phyloP scores from a whole-genome alignment of 257 asterid genomes.

The Nicotiana sylvestris region DNA sequence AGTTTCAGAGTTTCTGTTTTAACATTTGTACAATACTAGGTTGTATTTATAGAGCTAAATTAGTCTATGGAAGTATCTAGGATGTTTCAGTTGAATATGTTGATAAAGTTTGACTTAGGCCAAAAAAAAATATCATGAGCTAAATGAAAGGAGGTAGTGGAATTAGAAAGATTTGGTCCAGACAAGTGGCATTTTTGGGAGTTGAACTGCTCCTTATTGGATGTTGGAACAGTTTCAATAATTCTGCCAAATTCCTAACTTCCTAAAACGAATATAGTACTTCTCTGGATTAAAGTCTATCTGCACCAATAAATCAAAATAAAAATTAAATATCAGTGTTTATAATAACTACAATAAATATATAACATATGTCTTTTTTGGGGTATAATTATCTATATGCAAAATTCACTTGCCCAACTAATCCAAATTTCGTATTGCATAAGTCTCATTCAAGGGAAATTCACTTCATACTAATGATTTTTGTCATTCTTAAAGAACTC shows the following conservation, averaged over 20 bases:
- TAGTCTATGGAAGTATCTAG: neutral
- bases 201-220: conserved; percentile 7
- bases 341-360: too few species aligned
- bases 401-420: too few species aligned
- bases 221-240: conserved; percentile 1
- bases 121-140: neutral
- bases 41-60: conserved; percentile 3
- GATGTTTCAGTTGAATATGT: neutral
- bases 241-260: neutral
- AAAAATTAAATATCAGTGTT: neutral
- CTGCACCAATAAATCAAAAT: neutral
- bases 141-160: neutral
- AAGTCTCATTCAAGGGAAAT: too few species aligned
- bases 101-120: neutral
- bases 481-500: too few species aligned
- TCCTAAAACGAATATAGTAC: neutral
- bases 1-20: neutral
- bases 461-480: accelerated
- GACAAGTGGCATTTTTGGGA: neutral
- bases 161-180: neutral
- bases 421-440: too few species aligned
- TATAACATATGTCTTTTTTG: too few species aligned
- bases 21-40: neutral
- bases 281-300: neutral
- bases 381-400: too few species aligned